phyloP scores from a whole-genome alignment of 768 basidiomycete genomes.

The Boletus barrowsii region DNA sequence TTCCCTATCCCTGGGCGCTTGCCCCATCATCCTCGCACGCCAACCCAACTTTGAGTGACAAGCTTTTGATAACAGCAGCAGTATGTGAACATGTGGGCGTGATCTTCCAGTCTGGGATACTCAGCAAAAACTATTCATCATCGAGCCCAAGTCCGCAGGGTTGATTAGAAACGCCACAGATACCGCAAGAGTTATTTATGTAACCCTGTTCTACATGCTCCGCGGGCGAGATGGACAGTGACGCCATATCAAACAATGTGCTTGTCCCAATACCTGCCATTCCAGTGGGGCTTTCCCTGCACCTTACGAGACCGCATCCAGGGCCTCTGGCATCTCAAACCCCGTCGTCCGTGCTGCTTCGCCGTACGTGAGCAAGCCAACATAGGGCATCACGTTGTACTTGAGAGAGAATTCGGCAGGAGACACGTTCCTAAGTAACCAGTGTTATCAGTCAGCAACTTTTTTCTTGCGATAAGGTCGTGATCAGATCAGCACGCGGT shows the following conservation, averaged over 20 bases:
- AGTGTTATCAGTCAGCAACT: slow-evolving; percentile 17
- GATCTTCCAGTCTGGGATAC: slow-evolving; percentile 1
- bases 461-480: slow-evolving; percentile 10
- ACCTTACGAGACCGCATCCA: slow-evolving; percentile 29
- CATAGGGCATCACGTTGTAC: slow-evolving; percentile 90
- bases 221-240: slow-evolving; percentile 15
- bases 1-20: slow-evolving; percentile 8
- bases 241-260: slow-evolving; percentile 9
- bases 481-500: slow-evolving; percentile 21
- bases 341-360: slow-evolving; percentile 55
- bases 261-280: neutral
- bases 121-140: slow-evolving; percentile 1
- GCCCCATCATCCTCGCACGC: slow-evolving; percentile 10
- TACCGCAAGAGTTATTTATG: slow-evolving; percentile 13
- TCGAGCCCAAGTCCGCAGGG: slow-evolving; percentile 3
- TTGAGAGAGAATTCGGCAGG: slow-evolving; percentile 71
- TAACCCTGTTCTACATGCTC: slow-evolving; percentile 14
- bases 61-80: slow-evolving; percentile 18
- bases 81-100: neutral
- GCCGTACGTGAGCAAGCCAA: slow-evolving; percentile 76
- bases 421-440: slow-evolving; percentile 51
- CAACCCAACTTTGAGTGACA: slow-evolving; percentile 15
- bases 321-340: slow-evolving; percentile 34
- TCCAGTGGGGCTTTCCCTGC: neutral
- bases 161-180: slow-evolving; percentile 14